phyloP scores from a whole-genome alignment of 163 green algal genomes.

The Chloroidium sp. region DNA sequence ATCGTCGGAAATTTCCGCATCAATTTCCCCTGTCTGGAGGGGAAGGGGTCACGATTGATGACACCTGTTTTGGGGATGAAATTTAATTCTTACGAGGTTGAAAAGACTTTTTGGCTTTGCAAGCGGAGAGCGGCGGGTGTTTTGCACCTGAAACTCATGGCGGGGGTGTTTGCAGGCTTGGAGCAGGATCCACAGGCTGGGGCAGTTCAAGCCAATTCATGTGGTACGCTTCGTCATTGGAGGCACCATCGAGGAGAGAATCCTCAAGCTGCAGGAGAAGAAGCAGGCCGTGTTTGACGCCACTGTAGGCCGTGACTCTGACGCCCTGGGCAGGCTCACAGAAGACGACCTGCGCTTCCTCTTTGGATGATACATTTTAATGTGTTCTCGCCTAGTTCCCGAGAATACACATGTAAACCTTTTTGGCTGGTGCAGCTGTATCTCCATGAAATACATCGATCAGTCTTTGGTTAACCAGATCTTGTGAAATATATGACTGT shows the following conservation, averaged over 20 bases:
- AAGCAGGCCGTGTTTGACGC: slow-evolving; percentile 91
- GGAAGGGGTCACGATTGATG: no score
- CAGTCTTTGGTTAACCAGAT: no score
- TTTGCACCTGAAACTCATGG: no score
- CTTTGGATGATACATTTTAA: slow-evolving; percentile 53
- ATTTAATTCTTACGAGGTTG: no score
- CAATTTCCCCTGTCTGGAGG: no score
- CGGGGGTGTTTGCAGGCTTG: slow-evolving; percentile 59
- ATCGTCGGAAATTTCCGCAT: no score
- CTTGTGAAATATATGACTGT: no score
- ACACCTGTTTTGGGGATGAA: no score
- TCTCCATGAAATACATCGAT: no score
- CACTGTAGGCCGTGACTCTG: slow-evolving; percentile 71
- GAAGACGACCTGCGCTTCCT: slow-evolving; percentile 90
- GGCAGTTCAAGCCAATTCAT: slow-evolving; percentile 80
- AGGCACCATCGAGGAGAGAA: slow-evolving; percentile 90
- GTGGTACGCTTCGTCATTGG: slow-evolving; percentile 80
- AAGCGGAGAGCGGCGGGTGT: slow-evolving; percentile 45
- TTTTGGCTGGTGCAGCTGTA: no score
- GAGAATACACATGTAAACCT: no score
- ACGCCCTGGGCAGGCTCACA: slow-evolving; percentile 70
- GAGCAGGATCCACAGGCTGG: slow-evolving; percentile 71
- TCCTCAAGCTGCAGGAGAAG: slow-evolving; percentile 88
- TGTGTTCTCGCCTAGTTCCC: no score
- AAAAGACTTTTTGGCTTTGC: background rate